A percentile compares a stretch with the other conserved stretches of the same genome.
phyloP scores from a whole-genome alignment of 2,329 filamentous ascomycete genomes.

The Colletotrichum sp. region DNA sequence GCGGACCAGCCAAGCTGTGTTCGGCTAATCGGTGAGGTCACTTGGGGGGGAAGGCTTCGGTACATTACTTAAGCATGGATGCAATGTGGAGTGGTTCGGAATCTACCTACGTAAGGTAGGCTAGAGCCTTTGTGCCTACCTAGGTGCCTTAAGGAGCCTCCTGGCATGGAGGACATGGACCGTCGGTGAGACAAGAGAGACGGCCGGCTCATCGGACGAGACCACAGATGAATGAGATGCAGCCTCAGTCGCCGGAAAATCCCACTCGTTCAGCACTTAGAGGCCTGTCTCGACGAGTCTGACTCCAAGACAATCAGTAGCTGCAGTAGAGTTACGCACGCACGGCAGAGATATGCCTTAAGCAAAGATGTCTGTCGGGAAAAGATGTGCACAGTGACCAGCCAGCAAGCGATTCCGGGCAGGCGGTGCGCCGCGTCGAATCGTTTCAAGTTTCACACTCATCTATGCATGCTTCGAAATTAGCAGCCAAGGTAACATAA shows the following conservation, averaged over 20 bases:
- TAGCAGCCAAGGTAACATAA: not conserved
- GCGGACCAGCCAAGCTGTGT: not conserved
- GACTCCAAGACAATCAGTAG: not conserved
- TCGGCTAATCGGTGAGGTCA: constrained; percentile 15
- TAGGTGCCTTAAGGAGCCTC: not conserved
- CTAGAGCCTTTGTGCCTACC: not conserved
- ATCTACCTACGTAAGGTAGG: not conserved
- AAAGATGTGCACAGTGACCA: not conserved
- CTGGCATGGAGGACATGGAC: not conserved
- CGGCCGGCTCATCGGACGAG: not conserved
- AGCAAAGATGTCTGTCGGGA: not conserved
- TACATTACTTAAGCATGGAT: not conserved
- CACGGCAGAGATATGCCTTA: not conserved
- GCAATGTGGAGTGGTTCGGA: not conserved
- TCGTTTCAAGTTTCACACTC: not conserved
- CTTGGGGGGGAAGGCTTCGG: not conserved
- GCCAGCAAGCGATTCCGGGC: not conserved
- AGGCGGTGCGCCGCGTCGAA: not conserved
- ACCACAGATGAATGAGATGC: not conserved
- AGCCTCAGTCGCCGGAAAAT: not conserved
- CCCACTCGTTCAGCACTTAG: not conserved
- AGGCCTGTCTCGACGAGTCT: not conserved
- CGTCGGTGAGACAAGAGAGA: not conserved
- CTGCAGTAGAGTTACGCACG: not conserved
- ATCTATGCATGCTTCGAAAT: not conserved